These are phyloP conservation scores for Aeminium ludgeri DNA, from an alignment of 495 filamentous ascomycete genomes.

Conservation along the genomic window DNA sequence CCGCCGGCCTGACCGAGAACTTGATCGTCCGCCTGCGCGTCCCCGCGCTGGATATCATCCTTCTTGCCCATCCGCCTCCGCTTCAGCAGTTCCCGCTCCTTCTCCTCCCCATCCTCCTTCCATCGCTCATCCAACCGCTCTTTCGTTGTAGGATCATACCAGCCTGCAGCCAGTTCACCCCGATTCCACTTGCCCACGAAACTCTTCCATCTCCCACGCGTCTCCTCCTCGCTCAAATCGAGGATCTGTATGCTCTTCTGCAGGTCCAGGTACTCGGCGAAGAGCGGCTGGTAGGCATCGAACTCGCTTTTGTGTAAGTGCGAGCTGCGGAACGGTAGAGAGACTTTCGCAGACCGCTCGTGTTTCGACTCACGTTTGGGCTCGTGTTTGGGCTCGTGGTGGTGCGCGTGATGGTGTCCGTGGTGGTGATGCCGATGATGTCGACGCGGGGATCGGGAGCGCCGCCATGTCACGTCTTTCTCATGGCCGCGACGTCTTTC, in stretches of 20 bases:
- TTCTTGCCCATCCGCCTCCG: too few relatives aligned
- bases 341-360: too few relatives aligned
- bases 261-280: constrained; percentile 75
- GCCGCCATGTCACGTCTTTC: too few relatives aligned
- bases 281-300: constrained; percentile 46
- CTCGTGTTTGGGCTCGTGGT: neutral
- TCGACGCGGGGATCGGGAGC: too few relatives aligned
- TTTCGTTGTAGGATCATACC: constrained; percentile 58
- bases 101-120: neutral
- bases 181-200: constrained; percentile 88
- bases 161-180: constrained; percentile 79
- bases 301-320: constrained; percentile 51
- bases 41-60: neutral
- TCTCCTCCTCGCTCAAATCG: constrained; percentile 49
- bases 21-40: too few relatives aligned
- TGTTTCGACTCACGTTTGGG: neutral
- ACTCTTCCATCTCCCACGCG: constrained; percentile 80
- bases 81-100: neutral
- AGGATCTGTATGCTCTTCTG: constrained; percentile 59
- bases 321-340: constrained; percentile 49
- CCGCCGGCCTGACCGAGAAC: neutral
- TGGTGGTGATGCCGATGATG: too few relatives aligned
- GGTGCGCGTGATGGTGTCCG: neutral
- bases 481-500: too few relatives aligned
- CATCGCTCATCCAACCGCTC: constrained; percentile 10